These are phyloP conservation scores for Candida nonsorbophila DNA, from an alignment of 805 yeast genomes.

Conservation along the genomic window DNA sequence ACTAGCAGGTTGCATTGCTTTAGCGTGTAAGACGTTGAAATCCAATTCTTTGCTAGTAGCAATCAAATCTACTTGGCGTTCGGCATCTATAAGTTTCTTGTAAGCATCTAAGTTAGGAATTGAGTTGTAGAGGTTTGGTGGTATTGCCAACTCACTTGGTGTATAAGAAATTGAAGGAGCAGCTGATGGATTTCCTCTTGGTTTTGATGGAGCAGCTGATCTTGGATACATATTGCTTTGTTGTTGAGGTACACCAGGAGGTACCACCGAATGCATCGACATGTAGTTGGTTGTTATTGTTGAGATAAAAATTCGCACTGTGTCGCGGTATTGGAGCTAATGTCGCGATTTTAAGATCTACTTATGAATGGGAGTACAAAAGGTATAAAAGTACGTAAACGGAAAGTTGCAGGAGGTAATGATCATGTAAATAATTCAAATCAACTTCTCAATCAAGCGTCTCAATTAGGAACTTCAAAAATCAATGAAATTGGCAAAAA, in stretches of 20 bases:
- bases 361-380: too few relatives aligned
- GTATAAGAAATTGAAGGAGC: slow-evolving; percentile 36
- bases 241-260: too few relatives aligned
- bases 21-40: slow-evolving; percentile 59
- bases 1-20: slow-evolving; percentile 31
- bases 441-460: neutral
- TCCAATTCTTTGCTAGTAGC: slow-evolving; percentile 82
- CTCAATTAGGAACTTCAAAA: neutral
- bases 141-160: slow-evolving; percentile 38
- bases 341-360: too few relatives aligned
- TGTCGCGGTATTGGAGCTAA: too few relatives aligned
- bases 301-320: too few relatives aligned
- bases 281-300: too few relatives aligned
- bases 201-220: too few relatives aligned
- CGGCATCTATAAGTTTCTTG: slow-evolving; percentile 73
- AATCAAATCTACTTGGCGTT: slow-evolving; percentile 72
- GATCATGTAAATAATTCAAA: too few relatives aligned
- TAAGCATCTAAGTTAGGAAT: slow-evolving; percentile 72
- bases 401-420: neutral
- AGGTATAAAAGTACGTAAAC: neutral
- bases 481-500: neutral
- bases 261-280: too few relatives aligned
- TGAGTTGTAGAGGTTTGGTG: slow-evolving; percentile 28
- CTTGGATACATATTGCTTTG: slow-evolving; percentile 13
- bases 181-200: slow-evolving; percentile 27